phyloP scores from a whole-genome alignment of 2,329 filamentous ascomycete species.

The Trichoderma afroharzianum region DNA sequence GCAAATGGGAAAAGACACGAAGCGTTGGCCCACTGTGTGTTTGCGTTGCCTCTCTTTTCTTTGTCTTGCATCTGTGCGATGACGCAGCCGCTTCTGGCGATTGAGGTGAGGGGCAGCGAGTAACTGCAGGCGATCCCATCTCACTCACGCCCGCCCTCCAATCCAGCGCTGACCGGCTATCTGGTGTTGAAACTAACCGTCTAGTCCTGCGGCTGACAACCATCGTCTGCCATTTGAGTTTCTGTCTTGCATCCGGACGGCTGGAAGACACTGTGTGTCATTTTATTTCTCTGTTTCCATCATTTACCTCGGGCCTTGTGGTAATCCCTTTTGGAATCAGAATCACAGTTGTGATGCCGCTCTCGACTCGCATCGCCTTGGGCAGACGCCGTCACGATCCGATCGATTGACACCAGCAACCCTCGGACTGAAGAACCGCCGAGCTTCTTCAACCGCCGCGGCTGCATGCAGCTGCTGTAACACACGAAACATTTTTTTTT shows the following conservation, averaged over 20 bases:
- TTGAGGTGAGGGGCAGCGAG: neutral
- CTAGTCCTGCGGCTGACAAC: neutral
- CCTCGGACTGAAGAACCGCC: neutral
- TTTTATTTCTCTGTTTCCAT: neutral
- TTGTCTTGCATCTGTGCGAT: neutral
- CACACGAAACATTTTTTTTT: neutral
- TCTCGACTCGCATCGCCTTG: neutral
- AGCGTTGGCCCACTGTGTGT: neutral
- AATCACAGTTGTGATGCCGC: neutral
- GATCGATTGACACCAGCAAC: neutral
- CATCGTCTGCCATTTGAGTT: neutral
- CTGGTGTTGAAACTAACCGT: neutral
- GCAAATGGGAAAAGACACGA: neutral
- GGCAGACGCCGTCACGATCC: neutral
- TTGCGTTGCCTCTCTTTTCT: neutral
- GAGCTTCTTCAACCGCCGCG: neutral
- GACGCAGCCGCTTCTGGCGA: neutral
- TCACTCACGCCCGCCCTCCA: neutral
- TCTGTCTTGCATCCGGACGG: neutral
- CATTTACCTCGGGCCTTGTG: neutral
- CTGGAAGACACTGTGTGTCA: neutral
- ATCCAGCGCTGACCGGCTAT: neutral
- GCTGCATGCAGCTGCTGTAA: conserved; percentile 10
- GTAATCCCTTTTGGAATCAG: neutral
- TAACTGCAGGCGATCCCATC: neutral